Percentiles rank a stretch among this genome's conserved stretches.
Conservation (phyloP, 148 eudicot species). For the Vaccinium corymbosum region DNA sequence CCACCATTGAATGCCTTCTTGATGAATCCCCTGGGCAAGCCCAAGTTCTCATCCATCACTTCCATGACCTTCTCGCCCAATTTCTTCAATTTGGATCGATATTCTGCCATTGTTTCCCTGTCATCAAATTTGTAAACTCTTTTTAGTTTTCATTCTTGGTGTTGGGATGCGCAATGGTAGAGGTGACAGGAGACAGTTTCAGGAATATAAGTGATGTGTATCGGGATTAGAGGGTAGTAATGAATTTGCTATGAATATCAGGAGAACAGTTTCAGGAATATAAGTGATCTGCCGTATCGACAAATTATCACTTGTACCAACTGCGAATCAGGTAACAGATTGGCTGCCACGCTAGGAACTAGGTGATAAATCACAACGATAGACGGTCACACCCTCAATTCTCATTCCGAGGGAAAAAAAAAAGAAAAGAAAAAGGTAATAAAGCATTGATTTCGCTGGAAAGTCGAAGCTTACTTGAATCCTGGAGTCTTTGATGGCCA, state of each 20-base stretch:
- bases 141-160: background rate
- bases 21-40: constrained; percentile 75
- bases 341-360: too few relatives aligned
- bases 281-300: too few relatives aligned
- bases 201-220: too few relatives aligned
- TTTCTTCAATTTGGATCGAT: constrained; percentile 63
- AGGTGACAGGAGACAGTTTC: too few relatives aligned
- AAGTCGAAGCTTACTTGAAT: constrained; percentile 56
- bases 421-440: too few relatives aligned
- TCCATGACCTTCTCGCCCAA: constrained; percentile 68
- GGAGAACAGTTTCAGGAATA: too few relatives aligned
- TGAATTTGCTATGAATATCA: too few relatives aligned
- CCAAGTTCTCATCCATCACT: constrained; percentile 84
- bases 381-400: background rate
- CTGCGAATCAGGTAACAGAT: too few relatives aligned
- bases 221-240: too few relatives aligned
- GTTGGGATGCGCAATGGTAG: background rate
- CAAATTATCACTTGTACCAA: too few relatives aligned
- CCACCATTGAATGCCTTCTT: constrained; percentile 58
- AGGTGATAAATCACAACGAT: too few relatives aligned
- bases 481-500: constrained; percentile 65
- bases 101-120: constrained; percentile 86
- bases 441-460: too few relatives aligned
- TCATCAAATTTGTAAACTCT: constrained; percentile 15
- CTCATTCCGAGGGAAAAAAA: background rate